phyloP scores from a whole-genome alignment of 352 stramenopile genomes.

The Phytophthora palmivora region DNA sequence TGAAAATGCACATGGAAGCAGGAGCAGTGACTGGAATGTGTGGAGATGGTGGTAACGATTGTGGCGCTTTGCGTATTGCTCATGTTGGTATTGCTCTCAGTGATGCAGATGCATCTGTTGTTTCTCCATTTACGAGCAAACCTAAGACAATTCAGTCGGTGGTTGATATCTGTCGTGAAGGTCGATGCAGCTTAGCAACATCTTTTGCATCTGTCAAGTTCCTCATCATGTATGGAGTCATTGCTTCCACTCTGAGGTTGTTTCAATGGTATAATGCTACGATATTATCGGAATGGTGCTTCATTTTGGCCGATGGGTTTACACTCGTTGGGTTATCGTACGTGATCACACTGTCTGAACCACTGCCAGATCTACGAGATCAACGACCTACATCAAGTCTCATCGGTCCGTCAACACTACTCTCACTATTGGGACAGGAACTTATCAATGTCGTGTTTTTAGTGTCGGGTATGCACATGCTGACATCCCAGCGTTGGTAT shows the following conservation, averaged over 20 bases:
- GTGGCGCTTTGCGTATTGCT: constrained; percentile 89
- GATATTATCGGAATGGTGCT: constrained; percentile 75
- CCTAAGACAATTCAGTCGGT: constrained; percentile 84
- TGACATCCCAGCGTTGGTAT: constrained; percentile 54
- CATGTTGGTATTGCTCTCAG: constrained; percentile 93
- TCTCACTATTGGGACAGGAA: constrained; percentile 56
- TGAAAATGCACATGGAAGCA: constrained; percentile 66
- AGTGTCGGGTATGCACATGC: constrained; percentile 37
- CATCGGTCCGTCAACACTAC: constrained; percentile 60
- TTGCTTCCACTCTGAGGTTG: constrained; percentile 68
- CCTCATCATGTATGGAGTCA: constrained; percentile 90
- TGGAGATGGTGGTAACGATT: constrained; percentile 91
- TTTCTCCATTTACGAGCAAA: constrained; percentile 90
- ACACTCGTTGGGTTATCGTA: constrained; percentile 75
- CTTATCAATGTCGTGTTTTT: constrained; percentile 63
- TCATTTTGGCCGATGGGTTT: constrained; percentile 75
- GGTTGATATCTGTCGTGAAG: constrained; percentile 86
- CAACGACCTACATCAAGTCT: constrained; percentile 59
- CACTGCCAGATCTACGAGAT: constrained; percentile 36
- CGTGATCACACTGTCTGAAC: constrained; percentile 72
- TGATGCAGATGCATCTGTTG: constrained; percentile 87
- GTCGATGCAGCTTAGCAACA: constrained; percentile 87
- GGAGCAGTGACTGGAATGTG: constrained; percentile 84
- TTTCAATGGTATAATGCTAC: constrained; percentile 76
- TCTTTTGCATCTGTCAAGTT: constrained; percentile 90